Percentiles rank a stretch among this genome's conserved stretches.
phyloP scores from a whole-genome alignment of 495 filamentous ascomycete genomes.

The Xylaria grammica region DNA sequence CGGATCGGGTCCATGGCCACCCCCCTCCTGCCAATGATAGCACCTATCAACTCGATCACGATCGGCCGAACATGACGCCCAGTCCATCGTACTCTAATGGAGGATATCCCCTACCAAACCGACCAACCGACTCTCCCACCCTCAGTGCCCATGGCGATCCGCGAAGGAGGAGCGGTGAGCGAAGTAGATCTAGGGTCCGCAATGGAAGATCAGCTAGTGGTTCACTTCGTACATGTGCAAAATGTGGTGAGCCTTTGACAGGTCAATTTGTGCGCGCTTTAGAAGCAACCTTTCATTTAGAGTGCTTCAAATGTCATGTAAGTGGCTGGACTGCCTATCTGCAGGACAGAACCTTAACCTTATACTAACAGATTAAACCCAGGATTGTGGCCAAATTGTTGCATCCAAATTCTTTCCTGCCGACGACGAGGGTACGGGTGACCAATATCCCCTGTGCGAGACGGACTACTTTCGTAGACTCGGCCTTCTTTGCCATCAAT shows the following conservation, averaged over 20 bases:
- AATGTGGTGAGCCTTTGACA: conserved; percentile 82
- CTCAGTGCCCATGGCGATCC: conserved; percentile 43
- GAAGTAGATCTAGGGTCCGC: conserved; percentile 51
- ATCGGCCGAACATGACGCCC: conserved; percentile 42
- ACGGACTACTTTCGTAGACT: conserved; percentile 96
- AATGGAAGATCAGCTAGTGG: conserved; percentile 56
- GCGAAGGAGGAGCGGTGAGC: conserved; percentile 52
- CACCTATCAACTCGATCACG: conserved; percentile 43
- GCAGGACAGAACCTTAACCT: conserved; percentile 11
- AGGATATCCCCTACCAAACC: conserved; percentile 36
- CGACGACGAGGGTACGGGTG: conserved; percentile 81
- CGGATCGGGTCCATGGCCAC: conserved; percentile 40
- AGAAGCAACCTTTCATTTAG: conserved; percentile 90
- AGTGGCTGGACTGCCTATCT: conserved; percentile 41
- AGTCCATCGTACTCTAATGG: conserved; percentile 46
- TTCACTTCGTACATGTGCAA: conserved; percentile 75
- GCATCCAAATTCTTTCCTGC: conserved; percentile 98
- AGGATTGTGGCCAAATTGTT: conserved; percentile 97
- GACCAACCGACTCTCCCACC: conserved; percentile 46
- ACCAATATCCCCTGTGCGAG: conserved; percentile 96
- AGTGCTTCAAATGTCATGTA: conserved; percentile 98
- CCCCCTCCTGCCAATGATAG: conserved; percentile 32
- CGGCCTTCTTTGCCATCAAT: conserved; percentile 87
- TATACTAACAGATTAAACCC: conserved; percentile 21
- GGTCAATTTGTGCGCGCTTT: conserved; percentile 96